A percentile compares a stretch with the other conserved stretches of the same genome.
phyloP scores from a whole-genome alignment of 2,329 filamentous ascomycete genomes.

The Aspergillus sp. region DNA sequence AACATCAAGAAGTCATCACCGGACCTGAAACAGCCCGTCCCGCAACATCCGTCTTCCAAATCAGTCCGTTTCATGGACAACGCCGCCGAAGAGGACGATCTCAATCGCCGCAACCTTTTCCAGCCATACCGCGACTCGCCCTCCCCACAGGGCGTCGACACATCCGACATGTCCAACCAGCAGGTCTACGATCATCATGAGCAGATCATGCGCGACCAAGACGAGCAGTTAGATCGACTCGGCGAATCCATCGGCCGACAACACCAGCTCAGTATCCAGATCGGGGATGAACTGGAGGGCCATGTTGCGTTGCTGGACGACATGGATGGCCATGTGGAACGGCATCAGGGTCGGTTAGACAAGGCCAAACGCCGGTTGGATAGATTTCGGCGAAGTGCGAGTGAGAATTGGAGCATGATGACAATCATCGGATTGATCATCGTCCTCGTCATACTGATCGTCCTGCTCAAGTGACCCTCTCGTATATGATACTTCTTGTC shows the following conservation, averaged over 20 bases:
- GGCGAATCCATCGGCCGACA: conserved; percentile 87
- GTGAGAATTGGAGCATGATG: conserved; percentile 85
- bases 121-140: conserved; percentile 62
- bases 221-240: conserved; percentile 85
- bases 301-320: conserved; percentile 90
- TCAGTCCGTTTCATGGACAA: conserved; percentile 85
- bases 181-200: conserved; percentile 86
- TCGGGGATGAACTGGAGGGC: conserved; percentile 90
- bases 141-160: conserved; percentile 48
- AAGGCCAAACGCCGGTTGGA: conserved; percentile 73
- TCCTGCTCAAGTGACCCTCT: conserved; percentile 67
- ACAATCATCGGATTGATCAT: conserved; percentile 80
- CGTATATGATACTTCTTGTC: background rate
- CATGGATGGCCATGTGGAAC: conserved; percentile 77
- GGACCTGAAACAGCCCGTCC: conserved; percentile 46
- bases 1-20: conserved; percentile 55
- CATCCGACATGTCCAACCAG: conserved; percentile 68
- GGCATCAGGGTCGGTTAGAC: conserved; percentile 75
- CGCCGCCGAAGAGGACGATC: conserved; percentile 54
- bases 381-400: conserved; percentile 70
- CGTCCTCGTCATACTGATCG: conserved; percentile 78
- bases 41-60: conserved; percentile 58
- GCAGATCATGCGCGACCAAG: conserved; percentile 81
- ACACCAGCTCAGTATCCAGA: conserved; percentile 89
- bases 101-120: conserved; percentile 62